Conservation (phyloP, 148 eudicot genomes). For the Amaranthus hypochondriacus region DNA sequence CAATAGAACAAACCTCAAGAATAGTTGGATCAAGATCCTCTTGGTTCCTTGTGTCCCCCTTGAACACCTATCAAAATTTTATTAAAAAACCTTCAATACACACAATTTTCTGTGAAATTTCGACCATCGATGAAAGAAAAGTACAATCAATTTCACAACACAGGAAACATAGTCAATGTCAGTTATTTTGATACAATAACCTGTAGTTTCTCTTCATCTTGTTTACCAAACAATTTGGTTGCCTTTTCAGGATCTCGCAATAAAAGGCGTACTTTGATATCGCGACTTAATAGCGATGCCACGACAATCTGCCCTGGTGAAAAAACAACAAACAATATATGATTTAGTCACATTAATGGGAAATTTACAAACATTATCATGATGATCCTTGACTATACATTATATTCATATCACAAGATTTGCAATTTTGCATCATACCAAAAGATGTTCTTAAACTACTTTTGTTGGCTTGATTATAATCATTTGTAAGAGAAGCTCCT, state of each 20-base stretch:
- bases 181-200: constrained; percentile 23
- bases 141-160: neutral
- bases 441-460: neutral
- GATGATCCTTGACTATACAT: neutral
- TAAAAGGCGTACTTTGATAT: constrained; percentile 65
- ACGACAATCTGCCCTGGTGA: constrained; percentile 79
- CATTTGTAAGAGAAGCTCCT: neutral
- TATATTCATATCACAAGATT: neutral
- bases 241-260: constrained; percentile 89
- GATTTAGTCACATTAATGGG: neutral
- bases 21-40: constrained; percentile 70
- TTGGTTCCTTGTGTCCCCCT: constrained; percentile 77
- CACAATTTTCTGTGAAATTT: neutral
- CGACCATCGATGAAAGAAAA: neutral
- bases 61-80: constrained; percentile 53
- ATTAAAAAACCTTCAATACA: constrained; percentile 24
- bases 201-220: constrained; percentile 68
- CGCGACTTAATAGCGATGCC: constrained; percentile 73
- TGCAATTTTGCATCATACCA: neutral
- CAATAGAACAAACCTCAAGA: constrained; percentile 61
- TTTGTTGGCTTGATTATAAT: neutral
- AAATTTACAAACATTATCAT: neutral
- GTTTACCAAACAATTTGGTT: constrained; percentile 68
- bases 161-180: neutral
- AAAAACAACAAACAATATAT: constrained; percentile 3